Conservation (phyloP, 768 basidiomycete genomes). For the Phanerodontia chrysosporium region DNA sequence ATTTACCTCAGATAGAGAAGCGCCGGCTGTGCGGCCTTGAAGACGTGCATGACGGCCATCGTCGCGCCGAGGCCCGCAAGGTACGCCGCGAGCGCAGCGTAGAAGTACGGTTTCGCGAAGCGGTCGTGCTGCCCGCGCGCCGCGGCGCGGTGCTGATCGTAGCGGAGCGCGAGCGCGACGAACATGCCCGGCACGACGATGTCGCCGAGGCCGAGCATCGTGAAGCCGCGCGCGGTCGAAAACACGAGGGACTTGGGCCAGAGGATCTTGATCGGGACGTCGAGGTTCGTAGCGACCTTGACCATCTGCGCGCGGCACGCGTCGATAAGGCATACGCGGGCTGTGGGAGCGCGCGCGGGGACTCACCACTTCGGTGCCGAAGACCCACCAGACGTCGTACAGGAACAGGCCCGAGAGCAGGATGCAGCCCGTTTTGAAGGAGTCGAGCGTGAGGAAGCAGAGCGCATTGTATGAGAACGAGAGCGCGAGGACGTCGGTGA, state of each 20-base stretch:
- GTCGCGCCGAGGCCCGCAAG: constrained; percentile 67
- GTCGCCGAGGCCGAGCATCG: constrained; percentile 92
- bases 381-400: constrained; percentile 96
- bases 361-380: constrained; percentile 80
- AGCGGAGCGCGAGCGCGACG: constrained; percentile 81
- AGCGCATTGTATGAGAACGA: constrained; percentile 83
- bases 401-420: constrained; percentile 82
- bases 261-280: constrained; percentile 90
- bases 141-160: constrained; percentile 53
- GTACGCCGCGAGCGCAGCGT: constrained; percentile 65
- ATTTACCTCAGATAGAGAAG: constrained; percentile 86
- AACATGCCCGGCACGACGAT: constrained; percentile 68
- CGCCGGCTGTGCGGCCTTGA: constrained; percentile 81
- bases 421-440: constrained; percentile 81
- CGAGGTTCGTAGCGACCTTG: constrained; percentile 83
- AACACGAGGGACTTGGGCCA: constrained; percentile 69
- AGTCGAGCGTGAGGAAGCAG: constrained; percentile 77
- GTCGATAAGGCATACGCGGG: not conserved
- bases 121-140: constrained; percentile 22
- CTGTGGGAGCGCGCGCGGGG: not conserved
- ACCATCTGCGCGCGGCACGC: constrained; percentile 62
- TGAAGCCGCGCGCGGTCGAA: constrained; percentile 54
- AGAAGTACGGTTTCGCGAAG: constrained; percentile 76
- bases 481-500: constrained; percentile 72
- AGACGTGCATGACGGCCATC: constrained; percentile 81